These are phyloP conservation scores for Carex cristatella DNA, from an alignment of 176 grass and related monocot species.

Conservation along the genomic window DNA sequence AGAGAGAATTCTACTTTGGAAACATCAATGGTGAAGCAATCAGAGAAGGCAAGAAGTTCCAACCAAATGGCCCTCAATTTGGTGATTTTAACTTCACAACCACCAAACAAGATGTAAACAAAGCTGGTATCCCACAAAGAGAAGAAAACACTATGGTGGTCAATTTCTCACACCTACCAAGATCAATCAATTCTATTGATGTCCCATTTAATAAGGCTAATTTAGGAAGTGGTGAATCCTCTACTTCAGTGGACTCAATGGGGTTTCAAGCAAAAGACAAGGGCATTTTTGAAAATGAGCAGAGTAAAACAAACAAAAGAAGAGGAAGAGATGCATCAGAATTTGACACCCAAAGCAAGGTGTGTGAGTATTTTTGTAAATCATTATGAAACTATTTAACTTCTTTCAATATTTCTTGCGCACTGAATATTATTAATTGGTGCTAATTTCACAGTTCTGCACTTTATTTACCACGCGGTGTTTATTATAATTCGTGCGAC, in stretches of 20 bases:
- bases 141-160: neutral
- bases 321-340: conserved; percentile 10
- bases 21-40: conserved; percentile 3
- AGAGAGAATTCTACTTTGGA: conserved; percentile 21
- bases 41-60: neutral
- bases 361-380: neutral
- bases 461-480: neutral
- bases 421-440: no score
- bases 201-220: neutral
- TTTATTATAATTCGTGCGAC: no score
- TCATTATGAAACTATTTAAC: neutral
- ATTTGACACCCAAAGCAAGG: neutral
- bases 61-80: neutral
- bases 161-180: neutral
- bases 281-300: conserved; percentile 11
- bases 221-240: conserved; percentile 1
- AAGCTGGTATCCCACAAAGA: neutral
- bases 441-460: neutral
- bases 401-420: neutral
- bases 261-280: conserved; percentile 15
- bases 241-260: conserved; percentile 16
- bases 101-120: neutral
- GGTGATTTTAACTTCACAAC: neutral
- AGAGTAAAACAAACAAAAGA: conserved; percentile 1
- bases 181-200: neutral